These are phyloP conservation scores for Citrus medica DNA, from an alignment of 345 rosid genomes.

Conservation along the genomic window DNA sequence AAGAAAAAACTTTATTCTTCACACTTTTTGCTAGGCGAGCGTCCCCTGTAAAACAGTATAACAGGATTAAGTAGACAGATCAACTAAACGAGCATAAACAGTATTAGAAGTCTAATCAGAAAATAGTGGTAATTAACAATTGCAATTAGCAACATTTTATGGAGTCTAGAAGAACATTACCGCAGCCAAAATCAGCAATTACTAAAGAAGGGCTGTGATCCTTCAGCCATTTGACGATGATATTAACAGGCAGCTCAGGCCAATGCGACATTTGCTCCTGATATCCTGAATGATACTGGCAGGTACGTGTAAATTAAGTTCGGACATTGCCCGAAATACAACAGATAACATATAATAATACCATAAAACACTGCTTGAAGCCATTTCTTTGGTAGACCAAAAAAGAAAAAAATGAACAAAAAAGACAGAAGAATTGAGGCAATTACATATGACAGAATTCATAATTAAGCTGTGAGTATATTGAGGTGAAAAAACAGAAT, in stretches of 20 bases:
- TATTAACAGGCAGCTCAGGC: conserved; percentile 91
- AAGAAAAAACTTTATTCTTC: conserved; percentile 87
- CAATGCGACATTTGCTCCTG: conserved; percentile 93
- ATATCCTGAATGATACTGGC: conserved; percentile 95
- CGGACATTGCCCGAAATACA: background rate
- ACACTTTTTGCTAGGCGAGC: conserved; percentile 79
- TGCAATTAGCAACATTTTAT: conserved; percentile 8
- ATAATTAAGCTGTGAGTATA: background rate
- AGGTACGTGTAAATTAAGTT: conserved; percentile 25
- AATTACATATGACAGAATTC: background rate
- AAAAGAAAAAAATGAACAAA: background rate
- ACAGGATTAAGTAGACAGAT: conserved; percentile 8
- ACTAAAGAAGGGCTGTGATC: conserved; percentile 60
- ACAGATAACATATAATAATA: background rate
- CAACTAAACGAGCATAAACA: background rate
- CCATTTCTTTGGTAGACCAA: background rate
- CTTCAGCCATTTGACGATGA: conserved; percentile 62
- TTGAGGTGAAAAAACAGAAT: background rate
- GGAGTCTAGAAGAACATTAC: conserved; percentile 39
- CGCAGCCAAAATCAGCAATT: conserved; percentile 99
- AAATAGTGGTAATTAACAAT: background rate
- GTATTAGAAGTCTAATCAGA: too few relatives aligned
- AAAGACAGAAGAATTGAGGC: background rate
- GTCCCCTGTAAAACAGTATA: conserved; percentile 52
- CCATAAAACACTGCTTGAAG: background rate